A percentile compares a stretch with the other conserved stretches of the same genome.
These are phyloP conservation scores for Agaricus blazei DNA, from an alignment of 768 basidiomycete species.

Conservation along the genomic window DNA sequence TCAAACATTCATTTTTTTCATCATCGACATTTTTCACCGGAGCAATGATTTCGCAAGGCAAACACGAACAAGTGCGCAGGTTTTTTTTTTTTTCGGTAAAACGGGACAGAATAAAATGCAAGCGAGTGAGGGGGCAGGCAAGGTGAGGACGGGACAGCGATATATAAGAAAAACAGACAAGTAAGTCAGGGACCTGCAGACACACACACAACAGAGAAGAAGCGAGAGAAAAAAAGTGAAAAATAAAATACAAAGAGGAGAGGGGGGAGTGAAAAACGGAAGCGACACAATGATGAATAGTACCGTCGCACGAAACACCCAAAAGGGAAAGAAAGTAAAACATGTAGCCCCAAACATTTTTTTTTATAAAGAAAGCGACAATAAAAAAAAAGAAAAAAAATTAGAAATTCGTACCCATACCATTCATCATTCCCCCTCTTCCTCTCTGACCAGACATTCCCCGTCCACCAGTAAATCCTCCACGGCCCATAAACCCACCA, in stretches of 20 bases:
- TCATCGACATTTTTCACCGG: background rate
- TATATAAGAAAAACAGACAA: conserved; percentile 15
- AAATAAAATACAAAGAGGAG: conserved; percentile 13
- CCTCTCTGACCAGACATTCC: conserved; percentile 46
- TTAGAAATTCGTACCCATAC: conserved; percentile 63
- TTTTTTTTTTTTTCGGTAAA: background rate
- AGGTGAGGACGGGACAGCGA: conserved; percentile 1
- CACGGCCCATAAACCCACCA: conserved; percentile 40
- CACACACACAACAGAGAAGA: conserved; percentile 15
- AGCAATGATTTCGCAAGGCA: background rate
- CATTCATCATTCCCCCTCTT: conserved; percentile 52
- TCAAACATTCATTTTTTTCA: background rate
- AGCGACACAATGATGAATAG: background rate
- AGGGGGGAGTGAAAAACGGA: background rate
- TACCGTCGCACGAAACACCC: background rate
- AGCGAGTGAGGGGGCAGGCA: background rate
- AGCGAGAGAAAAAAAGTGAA: conserved; percentile 9
- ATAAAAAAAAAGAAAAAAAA: conserved; percentile 14
- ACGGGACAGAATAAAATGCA: conserved; percentile 10
- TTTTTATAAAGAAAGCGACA: conserved; percentile 12
- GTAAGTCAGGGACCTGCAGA: conserved; percentile 32
- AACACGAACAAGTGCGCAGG: conserved; percentile 3
- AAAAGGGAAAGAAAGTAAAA: background rate
- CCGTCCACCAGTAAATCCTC: conserved; percentile 23
- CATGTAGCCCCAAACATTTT: background rate